Percentiles rank a stretch among this genome's conserved stretches.
Evolutionary conservation across 306 rosid species (phyloP).

Genomic region (Inga oerstediana): DNA sequence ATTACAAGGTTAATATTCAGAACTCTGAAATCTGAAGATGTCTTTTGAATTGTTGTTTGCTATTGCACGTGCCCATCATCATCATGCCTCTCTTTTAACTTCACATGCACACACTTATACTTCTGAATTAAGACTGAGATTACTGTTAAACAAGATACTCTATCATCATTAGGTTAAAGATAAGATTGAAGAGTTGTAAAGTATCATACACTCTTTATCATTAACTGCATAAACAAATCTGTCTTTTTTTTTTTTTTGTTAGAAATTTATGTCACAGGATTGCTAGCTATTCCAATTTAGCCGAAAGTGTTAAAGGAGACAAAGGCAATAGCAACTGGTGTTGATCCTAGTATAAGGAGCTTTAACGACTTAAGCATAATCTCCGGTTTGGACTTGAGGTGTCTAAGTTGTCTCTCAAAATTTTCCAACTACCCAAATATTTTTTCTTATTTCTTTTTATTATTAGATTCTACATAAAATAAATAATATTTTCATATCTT

Average conservation of each 20-base stretch:
- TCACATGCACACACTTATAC: background rate
- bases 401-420: too few relatives aligned
- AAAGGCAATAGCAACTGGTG: background rate
- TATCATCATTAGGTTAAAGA: background rate
- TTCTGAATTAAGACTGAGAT: background rate
- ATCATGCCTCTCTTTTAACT: background rate
- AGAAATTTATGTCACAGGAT: background rate
- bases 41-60: background rate
- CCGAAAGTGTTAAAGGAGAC: conserved; percentile 21
- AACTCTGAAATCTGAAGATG: background rate
- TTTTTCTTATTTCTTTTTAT: too few relatives aligned
- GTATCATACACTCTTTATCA: background rate
- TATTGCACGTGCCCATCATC: background rate
- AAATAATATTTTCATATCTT: too few relatives aligned
- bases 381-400: too few relatives aligned
- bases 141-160: background rate
- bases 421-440: too few relatives aligned
- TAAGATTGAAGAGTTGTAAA: background rate
- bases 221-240: background rate
- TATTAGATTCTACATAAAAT: too few relatives aligned
- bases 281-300: background rate
- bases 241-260: background rate
- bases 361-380: too few relatives aligned
- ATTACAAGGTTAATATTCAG: background rate
- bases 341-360: too few relatives aligned